A percentile compares a stretch with the other conserved stretches of the same genome.
Evolutionary conservation across 345 rosid genomes (phyloP).

Genomic region (Eucalyptus rudis): DNA sequence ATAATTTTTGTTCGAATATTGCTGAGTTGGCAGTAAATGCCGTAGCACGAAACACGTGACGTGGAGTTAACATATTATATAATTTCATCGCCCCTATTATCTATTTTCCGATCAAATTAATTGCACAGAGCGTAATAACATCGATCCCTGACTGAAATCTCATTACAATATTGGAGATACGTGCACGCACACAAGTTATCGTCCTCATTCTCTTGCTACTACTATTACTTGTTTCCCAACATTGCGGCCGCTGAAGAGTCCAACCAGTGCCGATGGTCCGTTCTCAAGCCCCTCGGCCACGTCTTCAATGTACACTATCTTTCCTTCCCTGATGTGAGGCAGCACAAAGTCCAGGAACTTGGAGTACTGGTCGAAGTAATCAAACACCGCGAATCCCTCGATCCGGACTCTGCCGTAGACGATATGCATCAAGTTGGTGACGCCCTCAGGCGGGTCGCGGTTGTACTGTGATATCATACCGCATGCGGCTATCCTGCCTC

Average conservation of each 20-base stretch:
- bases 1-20: too few species aligned
- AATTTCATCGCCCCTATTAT: neutral
- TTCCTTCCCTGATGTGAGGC: constrained; percentile 25
- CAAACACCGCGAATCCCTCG: constrained; percentile 21
- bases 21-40: too few species aligned
- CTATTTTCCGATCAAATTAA: neutral
- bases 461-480: constrained; percentile 28
- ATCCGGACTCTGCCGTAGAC: constrained; percentile 3
- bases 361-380: constrained; percentile 25
- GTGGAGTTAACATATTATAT: too few species aligned
- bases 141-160: neutral
- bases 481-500: constrained; percentile 38
- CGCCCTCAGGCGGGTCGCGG: constrained; percentile 1
- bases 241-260: constrained; percentile 42
- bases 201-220: neutral
- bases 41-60: too few species aligned
- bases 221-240: constrained; percentile 44
- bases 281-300: constrained; percentile 40
- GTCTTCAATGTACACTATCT: constrained; percentile 46
- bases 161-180: neutral
- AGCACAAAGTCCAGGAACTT: constrained; percentile 24
- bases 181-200: neutral
- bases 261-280: constrained; percentile 34
- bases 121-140: neutral
- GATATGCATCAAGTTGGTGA: constrained; percentile 9